Evolutionary conservation across 2,329 filamentous ascomycete species (phyloP), one percentile per base, ranked within the genome.

Genomic region (Sporothrix brasiliensis): DNA sequence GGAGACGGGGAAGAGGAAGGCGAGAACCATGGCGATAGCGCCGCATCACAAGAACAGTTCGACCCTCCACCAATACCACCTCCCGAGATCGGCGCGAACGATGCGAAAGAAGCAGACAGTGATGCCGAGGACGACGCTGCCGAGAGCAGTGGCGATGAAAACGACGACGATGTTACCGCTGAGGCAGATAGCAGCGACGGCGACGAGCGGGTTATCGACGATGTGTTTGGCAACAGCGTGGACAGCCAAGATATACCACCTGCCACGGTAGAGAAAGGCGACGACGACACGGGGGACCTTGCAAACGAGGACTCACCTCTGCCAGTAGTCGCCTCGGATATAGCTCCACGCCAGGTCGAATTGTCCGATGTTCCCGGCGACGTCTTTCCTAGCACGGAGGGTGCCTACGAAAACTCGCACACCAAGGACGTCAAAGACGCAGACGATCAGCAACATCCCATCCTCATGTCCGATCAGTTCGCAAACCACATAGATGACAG

Each of bases 1-100:
- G 69, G 67, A 3, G 41, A 50, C 0, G 50, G 19, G 1, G 21
- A 47, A 10, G 61, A 41, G 30, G 44, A 70, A n/a, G 61, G 21
- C 4, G 49, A 27, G 4, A 39, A 14, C 30, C 47, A 47, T 4
- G 21, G 16, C 11, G 56, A 21, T 19, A 10, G n/a, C 10, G n/a
- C n/a, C 7, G 21, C 39, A 1, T n/a, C 34, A n/a, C 41, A 65
- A 34, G 44, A 24, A 65, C 21, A 65, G 27, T 24, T 50, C 21
- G 24, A 11, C 61, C 63, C 27, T 66, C 63, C 63, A 21, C 63
- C 47, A 66, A 66, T 52, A 65, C 34, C 30, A 65, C 24, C 61
- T 19, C 4, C 44, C 44, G 61, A n/a, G 24, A n/a, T 19, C 14
- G 44, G 13, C 44, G 44, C n/a, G 4, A 44, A 49, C 30, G 54